These are phyloP conservation scores for Penicillium arizonense DNA, from an alignment of 495 filamentous ascomycete genomes.

Conservation along the genomic window DNA sequence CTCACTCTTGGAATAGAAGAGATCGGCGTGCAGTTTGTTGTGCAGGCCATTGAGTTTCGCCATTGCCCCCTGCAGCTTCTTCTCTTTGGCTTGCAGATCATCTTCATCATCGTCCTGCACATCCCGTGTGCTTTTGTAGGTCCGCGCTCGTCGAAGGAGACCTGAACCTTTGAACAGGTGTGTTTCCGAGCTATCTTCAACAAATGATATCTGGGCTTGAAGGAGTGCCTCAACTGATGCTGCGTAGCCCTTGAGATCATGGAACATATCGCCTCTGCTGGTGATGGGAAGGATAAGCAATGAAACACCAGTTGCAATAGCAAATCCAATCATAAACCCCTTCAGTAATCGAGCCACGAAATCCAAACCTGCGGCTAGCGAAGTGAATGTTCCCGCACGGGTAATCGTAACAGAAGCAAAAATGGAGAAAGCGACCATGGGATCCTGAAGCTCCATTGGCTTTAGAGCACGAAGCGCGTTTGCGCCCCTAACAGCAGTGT, in stretches of 20 bases:
- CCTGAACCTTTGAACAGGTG: conserved; percentile 18
- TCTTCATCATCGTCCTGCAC: conserved; percentile 37
- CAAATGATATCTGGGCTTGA: conserved; percentile 56
- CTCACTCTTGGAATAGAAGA: conserved; percentile 72
- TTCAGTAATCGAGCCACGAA: conserved; percentile 57
- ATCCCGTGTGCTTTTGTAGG: conserved; percentile 19
- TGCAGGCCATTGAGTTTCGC: conserved; percentile 54
- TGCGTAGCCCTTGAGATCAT: conserved; percentile 55
- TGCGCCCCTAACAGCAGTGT: conserved; percentile 21
- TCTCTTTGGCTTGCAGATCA: conserved; percentile 24
- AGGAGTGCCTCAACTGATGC: conserved; percentile 48
- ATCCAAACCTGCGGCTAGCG: conserved; percentile 43
- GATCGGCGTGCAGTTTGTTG: conserved; percentile 63
- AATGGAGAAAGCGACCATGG: conserved; percentile 69
- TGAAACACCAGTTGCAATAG: conserved; percentile 59
- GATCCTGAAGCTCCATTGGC: conserved; percentile 62
- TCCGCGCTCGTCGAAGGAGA: conserved; percentile 23
- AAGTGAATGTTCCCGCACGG: conserved; percentile 44
- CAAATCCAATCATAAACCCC: conserved; percentile 66
- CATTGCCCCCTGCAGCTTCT: conserved; percentile 47
- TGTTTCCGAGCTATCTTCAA: conserved; percentile 37
- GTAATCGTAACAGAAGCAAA: conserved; percentile 60
- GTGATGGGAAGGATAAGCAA: conserved; percentile 65
- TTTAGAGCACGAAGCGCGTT: conserved; percentile 56
- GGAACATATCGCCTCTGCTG: conserved; percentile 54